Base-by-base conservation (phyloP, 345 rosid species). In the Camelina laxa region DNA sequence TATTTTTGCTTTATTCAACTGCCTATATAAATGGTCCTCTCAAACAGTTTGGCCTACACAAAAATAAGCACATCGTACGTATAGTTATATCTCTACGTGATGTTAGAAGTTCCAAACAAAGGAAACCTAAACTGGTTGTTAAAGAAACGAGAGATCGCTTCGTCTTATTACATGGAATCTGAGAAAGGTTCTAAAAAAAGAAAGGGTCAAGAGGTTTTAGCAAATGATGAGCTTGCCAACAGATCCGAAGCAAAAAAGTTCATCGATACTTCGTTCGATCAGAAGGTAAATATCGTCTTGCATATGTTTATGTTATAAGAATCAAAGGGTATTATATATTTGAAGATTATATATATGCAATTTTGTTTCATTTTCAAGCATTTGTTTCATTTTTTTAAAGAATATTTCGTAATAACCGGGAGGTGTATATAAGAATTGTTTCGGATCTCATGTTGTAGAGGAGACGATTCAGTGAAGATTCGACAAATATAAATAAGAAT, bases 401-500 rank as follows among this genome's bases (percentile, higher is more conserved):
- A 54, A 54, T 4, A 13, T 6, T 54, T 54, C 6, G 24, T 9
- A 12, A 1, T 1, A 2, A 60, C 6, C 7, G 7, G 7, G 3
- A 19, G 17, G 36, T 42, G 38, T 21, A 36, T 36, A 33, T 6
- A 30, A 33, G 24, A 50, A 7, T 12, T 36, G 13, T 11, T 45
- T 9, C 6, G 13, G 75, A 45, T 45, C 51, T 45, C 12, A 10
- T 70, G 30, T 30, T 65, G 55, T 78, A 87, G 22, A 82, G 73
- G 77, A 87, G 79, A 81, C 86, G 86, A 54, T 72, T 72, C 2
- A 78, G 39, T 66, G 91, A 85, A 65, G 91, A 82, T 58, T 89
- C 92, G 49, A 60, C 19, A 47, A 71, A 21, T n/a, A 79, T 84
- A 59, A 73, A 58, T 39, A 77, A 58, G 56, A 76, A 74, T 70